Percentiles rank a stretch among this genome's conserved stretches.
phyloP scores from a whole-genome alignment of 2,329 filamentous ascomycete species.

The Cadophora gregata region DNA sequence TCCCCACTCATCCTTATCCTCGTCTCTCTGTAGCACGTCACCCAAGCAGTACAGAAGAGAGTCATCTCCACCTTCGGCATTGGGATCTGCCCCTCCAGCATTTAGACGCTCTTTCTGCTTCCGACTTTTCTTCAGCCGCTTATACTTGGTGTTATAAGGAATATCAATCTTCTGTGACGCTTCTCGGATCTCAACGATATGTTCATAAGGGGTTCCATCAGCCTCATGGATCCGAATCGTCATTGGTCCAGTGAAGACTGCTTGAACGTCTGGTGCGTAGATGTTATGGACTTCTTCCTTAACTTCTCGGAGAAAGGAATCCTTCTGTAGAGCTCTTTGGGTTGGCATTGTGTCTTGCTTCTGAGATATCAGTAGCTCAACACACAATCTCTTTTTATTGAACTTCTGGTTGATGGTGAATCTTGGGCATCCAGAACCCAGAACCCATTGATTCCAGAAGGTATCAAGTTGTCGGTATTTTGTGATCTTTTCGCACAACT shows the following conservation, averaged over 20 bases:
- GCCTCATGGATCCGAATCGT: conserved; percentile 98
- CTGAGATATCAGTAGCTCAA: conserved; percentile 89
- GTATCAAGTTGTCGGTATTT: conserved; percentile 80
- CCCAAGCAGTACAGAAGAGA: conserved; percentile 89
- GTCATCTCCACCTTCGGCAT: conserved; percentile 74
- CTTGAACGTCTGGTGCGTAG: conserved; percentile 71
- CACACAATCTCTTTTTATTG: conserved; percentile 96
- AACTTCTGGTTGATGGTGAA: conserved; percentile 89
- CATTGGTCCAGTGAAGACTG: conserved; percentile 94
- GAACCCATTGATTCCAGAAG: conserved; percentile 95
- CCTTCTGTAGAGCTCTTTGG: conserved; percentile 64
- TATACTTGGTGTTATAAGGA: conserved; percentile 99
- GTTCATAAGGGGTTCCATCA: conserved; percentile 96
- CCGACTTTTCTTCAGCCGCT: conserved; percentile 88
- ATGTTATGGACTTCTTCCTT: conserved; percentile 78
- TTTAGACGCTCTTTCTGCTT: conserved; percentile 79
- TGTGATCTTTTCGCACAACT: conserved; percentile 84
- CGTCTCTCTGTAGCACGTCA: conserved; percentile 82
- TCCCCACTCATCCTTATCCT: conserved; percentile 84
- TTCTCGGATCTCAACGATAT: conserved; percentile 95
- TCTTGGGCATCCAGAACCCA: conserved; percentile 84
- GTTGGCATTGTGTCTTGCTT: conserved; percentile 58
- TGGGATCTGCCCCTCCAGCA: conserved; percentile 65
- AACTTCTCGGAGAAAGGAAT: conserved; percentile 82
- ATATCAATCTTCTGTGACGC: conserved; percentile 87